Conservation (phyloP, 352 stramenopile genomes). For the Pythium oligandrum region DNA sequence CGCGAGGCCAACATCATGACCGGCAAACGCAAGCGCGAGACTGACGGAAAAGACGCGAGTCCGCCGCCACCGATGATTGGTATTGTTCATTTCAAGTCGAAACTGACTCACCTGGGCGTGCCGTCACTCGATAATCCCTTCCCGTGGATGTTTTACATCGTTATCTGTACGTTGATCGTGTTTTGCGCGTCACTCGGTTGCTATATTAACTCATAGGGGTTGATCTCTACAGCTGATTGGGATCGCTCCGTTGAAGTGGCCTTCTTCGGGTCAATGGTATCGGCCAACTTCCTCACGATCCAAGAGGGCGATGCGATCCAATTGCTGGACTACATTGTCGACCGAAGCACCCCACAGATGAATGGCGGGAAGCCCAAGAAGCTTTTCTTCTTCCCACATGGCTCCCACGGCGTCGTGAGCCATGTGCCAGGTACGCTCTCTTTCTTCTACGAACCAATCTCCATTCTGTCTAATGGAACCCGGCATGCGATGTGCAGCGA, state of each 20-base stretch:
- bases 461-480: background rate
- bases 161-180: conserved; percentile 32
- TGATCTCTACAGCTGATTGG: conserved; percentile 31
- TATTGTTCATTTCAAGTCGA: conserved; percentile 53
- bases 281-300: conserved; percentile 43
- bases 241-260: conserved; percentile 38
- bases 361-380: conserved; percentile 8
- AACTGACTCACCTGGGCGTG: conserved; percentile 39
- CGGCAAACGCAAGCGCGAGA: conserved; percentile 3
- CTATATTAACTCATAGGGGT: too few relatives aligned
- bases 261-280: conserved; percentile 68
- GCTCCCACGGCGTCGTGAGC: conserved; percentile 12
- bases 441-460: background rate
- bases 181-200: too few relatives aligned
- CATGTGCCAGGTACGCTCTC: conserved; percentile 15
- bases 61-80: conserved; percentile 36
- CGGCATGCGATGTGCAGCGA: conserved; percentile 20
- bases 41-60: background rate
- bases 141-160: conserved; percentile 62
- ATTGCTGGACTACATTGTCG: conserved; percentile 32
- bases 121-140: conserved; percentile 38
- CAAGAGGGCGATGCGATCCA: conserved; percentile 63
- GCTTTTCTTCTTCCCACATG: conserved; percentile 13
- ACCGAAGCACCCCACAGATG: background rate
- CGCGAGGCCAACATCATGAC: conserved; percentile 13